Percentiles rank a stretch among this genome's conserved stretches.
phyloP scores from a whole-genome alignment of 2,329 filamentous ascomycete species.

The Cyanodermella asteris region DNA sequence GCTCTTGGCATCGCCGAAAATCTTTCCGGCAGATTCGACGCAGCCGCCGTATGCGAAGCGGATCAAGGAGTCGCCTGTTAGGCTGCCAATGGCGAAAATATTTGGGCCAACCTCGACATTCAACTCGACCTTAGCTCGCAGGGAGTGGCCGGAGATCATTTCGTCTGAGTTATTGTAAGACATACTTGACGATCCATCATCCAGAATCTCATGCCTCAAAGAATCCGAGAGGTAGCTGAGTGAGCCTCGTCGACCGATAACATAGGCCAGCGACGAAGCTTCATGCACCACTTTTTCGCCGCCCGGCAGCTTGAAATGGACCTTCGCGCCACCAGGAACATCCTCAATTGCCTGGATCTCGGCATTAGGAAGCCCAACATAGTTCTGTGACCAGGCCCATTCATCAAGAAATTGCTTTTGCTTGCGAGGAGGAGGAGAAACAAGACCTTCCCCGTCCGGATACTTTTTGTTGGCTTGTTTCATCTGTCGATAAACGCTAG shows the following conservation, averaged over 20 bases:
- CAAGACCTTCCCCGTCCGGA: constrained; percentile 7
- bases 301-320: constrained; percentile 22
- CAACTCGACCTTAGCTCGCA: constrained; percentile 29
- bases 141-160: constrained; percentile 27
- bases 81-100: constrained; percentile 34
- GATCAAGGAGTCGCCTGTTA: constrained; percentile 38
- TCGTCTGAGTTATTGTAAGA: constrained; percentile 3
- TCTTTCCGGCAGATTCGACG: constrained; percentile 31
- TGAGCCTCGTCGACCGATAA: constrained; percentile 33
- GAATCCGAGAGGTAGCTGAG: constrained; percentile 27
- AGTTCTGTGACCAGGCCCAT: constrained; percentile 27
- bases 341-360: constrained; percentile 20
- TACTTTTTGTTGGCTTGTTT: constrained; percentile 24
- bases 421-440: constrained; percentile 10
- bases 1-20: no score
- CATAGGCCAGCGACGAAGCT: constrained; percentile 30
- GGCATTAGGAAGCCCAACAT: constrained; percentile 34
- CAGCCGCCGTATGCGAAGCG: constrained; percentile 38
- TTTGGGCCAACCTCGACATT: constrained; percentile 30
- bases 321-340: constrained; percentile 12
- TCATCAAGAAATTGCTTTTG: constrained; percentile 24
- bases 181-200: constrained; percentile 5
- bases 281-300: constrained; percentile 22
- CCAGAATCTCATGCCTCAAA: constrained; percentile 26
- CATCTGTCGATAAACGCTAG: constrained; percentile 37